Percentiles rank a stretch among this genome's conserved stretches.
phyloP scores from a whole-genome alignment of 345 rosid species.

The Populus tremula region DNA sequence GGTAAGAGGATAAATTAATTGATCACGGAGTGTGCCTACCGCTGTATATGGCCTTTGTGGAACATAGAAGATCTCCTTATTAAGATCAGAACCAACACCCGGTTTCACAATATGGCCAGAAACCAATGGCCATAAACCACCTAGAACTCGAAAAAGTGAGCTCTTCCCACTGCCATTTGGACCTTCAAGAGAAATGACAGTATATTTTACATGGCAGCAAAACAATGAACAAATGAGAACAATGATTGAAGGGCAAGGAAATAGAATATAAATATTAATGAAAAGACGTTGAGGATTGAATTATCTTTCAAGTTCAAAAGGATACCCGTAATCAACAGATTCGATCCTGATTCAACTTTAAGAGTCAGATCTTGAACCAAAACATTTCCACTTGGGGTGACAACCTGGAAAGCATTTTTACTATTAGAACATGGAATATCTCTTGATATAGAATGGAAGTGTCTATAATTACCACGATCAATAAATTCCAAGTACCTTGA shows the following conservation, averaged over 20 bases:
- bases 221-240: background rate
- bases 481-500: slow-evolving; percentile 62
- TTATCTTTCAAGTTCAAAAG: slow-evolving; percentile 15
- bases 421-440: slow-evolving; percentile 16
- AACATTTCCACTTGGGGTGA: slow-evolving; percentile 87
- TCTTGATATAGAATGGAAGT: slow-evolving; percentile 5
- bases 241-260: background rate
- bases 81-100: slow-evolving; percentile 97
- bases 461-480: background rate
- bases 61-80: slow-evolving; percentile 95
- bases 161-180: slow-evolving; percentile 99
- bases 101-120: slow-evolving; percentile 95
- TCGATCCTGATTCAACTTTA: slow-evolving; percentile 86
- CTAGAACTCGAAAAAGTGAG: slow-evolving; percentile 97
- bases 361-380: slow-evolving; percentile 90
- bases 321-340: slow-evolving; percentile 97
- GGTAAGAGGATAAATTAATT: slow-evolving; percentile 95
- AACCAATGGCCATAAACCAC: slow-evolving; percentile 97
- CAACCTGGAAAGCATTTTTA: slow-evolving; percentile 59
- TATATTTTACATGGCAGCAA: background rate
- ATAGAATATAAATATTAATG: background rate
- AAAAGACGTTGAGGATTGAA: background rate
- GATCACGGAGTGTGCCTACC: slow-evolving; percentile 94
- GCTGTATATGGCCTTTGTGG: slow-evolving; percentile 99
- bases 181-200: slow-evolving; percentile 49